phyloP scores from a whole-genome alignment of 345 rosid species.

The Eucalyptus regnans region DNA sequence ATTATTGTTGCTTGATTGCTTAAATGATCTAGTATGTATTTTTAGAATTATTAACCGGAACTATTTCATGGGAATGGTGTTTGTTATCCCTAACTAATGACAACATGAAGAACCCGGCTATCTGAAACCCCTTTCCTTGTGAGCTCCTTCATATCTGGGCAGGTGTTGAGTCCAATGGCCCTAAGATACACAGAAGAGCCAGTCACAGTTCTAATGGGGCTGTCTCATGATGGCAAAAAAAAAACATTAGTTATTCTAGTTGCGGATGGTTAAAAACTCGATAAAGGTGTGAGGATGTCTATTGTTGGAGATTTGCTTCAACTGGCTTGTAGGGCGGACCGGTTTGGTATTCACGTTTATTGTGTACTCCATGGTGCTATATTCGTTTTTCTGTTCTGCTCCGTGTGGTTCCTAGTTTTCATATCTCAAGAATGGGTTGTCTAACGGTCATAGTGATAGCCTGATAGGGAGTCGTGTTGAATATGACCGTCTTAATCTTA shows the following conservation, averaged over 20 bases:
- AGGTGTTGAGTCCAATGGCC: background rate
- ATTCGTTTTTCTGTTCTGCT: background rate
- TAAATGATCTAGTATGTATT: background rate
- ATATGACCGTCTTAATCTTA: background rate
- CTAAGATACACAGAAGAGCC: background rate
- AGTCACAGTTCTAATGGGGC: background rate
- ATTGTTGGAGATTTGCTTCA: background rate
- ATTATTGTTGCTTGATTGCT: background rate
- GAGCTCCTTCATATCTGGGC: background rate
- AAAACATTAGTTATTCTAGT: background rate
- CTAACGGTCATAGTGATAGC: background rate
- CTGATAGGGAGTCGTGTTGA: too few relatives aligned
- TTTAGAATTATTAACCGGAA: background rate
- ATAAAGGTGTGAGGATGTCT: background rate
- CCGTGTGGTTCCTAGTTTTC: background rate
- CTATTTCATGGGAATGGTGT: background rate
- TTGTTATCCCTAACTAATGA: background rate
- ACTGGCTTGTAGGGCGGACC: background rate
- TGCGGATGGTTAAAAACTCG: background rate
- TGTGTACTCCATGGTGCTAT: background rate
- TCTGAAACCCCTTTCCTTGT: background rate
- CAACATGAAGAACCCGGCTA: background rate
- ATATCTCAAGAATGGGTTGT: background rate
- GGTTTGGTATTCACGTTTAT: background rate
- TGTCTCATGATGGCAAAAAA: background rate